Conservation (phyloP, 208 protist genomes). For the Crithidia acanthocephali region DNA sequence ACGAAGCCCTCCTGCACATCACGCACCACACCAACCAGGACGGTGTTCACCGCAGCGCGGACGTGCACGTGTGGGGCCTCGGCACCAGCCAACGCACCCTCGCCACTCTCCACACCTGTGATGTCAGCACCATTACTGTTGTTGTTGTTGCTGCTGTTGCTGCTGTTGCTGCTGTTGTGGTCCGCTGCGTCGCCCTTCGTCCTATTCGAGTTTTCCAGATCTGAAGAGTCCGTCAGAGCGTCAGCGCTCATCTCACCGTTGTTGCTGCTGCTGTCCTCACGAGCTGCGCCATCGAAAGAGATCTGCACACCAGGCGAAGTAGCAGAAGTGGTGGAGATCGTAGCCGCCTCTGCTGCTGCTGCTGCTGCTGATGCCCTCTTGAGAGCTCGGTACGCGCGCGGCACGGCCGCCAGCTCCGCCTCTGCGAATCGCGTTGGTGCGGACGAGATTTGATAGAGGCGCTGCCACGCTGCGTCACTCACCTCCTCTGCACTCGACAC, state of each 20-base stretch:
- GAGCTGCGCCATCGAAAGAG: background rate
- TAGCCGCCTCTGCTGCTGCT: background rate
- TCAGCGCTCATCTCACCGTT: no score
- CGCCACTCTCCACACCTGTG: background rate
- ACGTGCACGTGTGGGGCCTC: slow-evolving; percentile 55
- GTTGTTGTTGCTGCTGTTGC: background rate
- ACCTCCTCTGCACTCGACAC: slow-evolving; percentile 20
- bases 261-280: background rate
- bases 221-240: no score
- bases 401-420: slow-evolving; percentile 16
- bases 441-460: slow-evolving; percentile 35
- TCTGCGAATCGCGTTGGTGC: slow-evolving; percentile 6
- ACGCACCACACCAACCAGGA: slow-evolving; percentile 60
- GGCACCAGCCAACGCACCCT: background rate
- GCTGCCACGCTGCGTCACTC: slow-evolving; percentile 39
- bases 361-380: background rate
- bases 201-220: no score
- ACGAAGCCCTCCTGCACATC: slow-evolving; percentile 81
- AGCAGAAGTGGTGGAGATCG: background rate
- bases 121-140: background rate
- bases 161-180: background rate
- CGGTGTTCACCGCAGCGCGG: slow-evolving; percentile 58
- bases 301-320: no score
- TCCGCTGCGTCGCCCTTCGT: background rate
- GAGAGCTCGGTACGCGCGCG: slow-evolving; percentile 1